A percentile compares a stretch with the other conserved stretches of the same genome.
Evolutionary conservation across 2,329 filamentous ascomycete genomes (phyloP).

Genomic region (Ophiocordyceps sinensis): DNA sequence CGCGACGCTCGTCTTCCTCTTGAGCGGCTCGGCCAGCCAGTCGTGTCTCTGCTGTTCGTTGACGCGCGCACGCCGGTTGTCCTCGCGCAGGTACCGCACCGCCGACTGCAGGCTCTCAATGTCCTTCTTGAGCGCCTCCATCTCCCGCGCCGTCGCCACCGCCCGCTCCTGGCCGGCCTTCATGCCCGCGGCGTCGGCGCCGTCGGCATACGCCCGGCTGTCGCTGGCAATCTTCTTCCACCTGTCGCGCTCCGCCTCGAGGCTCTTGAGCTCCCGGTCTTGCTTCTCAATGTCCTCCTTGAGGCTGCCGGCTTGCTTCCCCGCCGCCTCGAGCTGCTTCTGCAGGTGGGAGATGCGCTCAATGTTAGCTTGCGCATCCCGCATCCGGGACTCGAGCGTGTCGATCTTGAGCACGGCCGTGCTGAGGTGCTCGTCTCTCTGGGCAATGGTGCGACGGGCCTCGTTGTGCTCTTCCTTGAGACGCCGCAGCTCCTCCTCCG

Average conservation of each 20-base stretch:
- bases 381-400: constrained; percentile 76
- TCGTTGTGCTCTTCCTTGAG: constrained; percentile 71
- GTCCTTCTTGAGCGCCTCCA: constrained; percentile 57
- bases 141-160: constrained; percentile 56
- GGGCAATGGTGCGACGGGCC: constrained; percentile 54
- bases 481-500: constrained; percentile 69
- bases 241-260: constrained; percentile 53
- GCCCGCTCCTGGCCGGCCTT: constrained; percentile 51
- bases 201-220: constrained; percentile 38
- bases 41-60: constrained; percentile 39
- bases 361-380: constrained; percentile 66
- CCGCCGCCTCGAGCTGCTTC: constrained; percentile 37
- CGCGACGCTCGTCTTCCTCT: constrained; percentile 24
- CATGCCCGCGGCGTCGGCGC: constrained; percentile 32
- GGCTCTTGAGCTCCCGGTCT: constrained; percentile 47
- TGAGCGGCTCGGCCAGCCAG: constrained; percentile 49
- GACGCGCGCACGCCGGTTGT: constrained; percentile 47
- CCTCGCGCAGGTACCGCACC: constrained; percentile 52
- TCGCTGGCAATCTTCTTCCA: constrained; percentile 59
- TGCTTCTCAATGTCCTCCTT: constrained; percentile 52
- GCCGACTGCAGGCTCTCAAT: constrained; percentile 50
- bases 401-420: constrained; percentile 87
- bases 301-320: constrained; percentile 35
- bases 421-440: constrained; percentile 70
- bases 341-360: constrained; percentile 54